Evolutionary conservation across 2,329 filamentous ascomycete genomes (phyloP).

Genomic region (Cladosporium halotolerans): DNA sequence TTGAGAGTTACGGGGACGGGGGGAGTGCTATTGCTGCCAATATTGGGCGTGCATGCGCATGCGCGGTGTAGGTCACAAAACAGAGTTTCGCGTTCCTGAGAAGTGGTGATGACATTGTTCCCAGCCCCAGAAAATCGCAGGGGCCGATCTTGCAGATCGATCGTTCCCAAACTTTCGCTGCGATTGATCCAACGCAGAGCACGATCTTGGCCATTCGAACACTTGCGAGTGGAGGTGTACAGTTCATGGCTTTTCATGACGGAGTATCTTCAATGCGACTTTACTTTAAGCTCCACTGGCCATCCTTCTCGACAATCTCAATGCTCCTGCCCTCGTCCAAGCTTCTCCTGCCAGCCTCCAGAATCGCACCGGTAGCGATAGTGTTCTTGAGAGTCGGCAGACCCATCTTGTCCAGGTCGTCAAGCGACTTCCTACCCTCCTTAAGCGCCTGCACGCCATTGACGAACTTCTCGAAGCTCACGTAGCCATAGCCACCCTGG

Average conservation of each 20-base stretch:
- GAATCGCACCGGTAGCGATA: conserved; percentile 82
- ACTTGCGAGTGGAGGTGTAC: too few relatives aligned
- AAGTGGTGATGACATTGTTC: background rate
- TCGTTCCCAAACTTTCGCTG: too few relatives aligned
- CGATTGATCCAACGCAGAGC: too few relatives aligned
- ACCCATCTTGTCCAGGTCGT: conserved; percentile 71
- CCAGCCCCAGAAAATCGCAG: background rate
- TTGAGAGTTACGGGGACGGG: background rate
- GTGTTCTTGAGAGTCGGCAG: conserved; percentile 85
- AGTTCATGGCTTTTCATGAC: too few relatives aligned
- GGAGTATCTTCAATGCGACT: background rate
- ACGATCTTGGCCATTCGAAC: too few relatives aligned
- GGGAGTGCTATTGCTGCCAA: background rate
- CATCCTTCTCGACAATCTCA: conserved; percentile 62
- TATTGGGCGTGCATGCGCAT: background rate
- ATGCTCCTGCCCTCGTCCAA: conserved; percentile 77
- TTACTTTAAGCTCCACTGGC: conserved; percentile 61
- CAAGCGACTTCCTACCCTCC: conserved; percentile 62
- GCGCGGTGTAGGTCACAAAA: background rate
- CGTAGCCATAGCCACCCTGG: conserved; percentile 86
- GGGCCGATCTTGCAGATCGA: background rate
- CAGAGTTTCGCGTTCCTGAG: background rate
- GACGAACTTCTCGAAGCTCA: conserved; percentile 93
- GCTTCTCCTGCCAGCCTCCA: conserved; percentile 78
- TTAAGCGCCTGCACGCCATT: conserved; percentile 78